These are phyloP conservation scores for Leishmania gerbilli DNA, from an alignment of 208 protist species.

Conservation along the genomic window DNA sequence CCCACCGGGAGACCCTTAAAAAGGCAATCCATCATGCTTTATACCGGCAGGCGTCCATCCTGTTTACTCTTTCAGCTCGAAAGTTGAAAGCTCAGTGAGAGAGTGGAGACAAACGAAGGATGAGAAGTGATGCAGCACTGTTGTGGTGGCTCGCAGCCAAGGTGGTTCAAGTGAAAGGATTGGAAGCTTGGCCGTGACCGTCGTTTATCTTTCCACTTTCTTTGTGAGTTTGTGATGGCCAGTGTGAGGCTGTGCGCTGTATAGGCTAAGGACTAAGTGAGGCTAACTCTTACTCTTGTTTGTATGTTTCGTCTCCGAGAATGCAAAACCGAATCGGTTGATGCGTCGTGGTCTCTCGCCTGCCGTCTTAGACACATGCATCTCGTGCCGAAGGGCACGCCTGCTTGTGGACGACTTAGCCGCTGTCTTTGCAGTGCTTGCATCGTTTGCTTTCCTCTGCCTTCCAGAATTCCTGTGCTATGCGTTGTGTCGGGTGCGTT, in stretches of 20 bases:
- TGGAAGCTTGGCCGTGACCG: background rate
- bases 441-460: background rate
- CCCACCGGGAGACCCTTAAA: background rate
- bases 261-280: constrained; percentile 9
- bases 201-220: constrained; percentile 5
- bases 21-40: background rate
- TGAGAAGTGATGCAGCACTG: background rate
- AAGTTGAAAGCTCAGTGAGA: background rate
- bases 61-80: background rate
- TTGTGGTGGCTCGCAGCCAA: background rate
- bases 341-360: background rate
- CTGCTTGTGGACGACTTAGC: background rate
- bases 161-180: background rate
- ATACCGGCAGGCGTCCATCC: too few relatives aligned
- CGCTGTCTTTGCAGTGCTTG: background rate
- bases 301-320: background rate
- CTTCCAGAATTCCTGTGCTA: background rate
- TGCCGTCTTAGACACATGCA: background rate
- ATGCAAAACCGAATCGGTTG: background rate
- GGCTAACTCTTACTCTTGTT: constrained; percentile 3
- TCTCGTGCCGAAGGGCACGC: background rate
- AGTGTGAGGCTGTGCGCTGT: background rate
- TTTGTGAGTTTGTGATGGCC: background rate
- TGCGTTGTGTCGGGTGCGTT: background rate
- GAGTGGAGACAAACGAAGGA: background rate